Base-by-base conservation (phyloP, 2,329 filamentous ascomycete genomes). In the Fusarium sp. region DNA sequence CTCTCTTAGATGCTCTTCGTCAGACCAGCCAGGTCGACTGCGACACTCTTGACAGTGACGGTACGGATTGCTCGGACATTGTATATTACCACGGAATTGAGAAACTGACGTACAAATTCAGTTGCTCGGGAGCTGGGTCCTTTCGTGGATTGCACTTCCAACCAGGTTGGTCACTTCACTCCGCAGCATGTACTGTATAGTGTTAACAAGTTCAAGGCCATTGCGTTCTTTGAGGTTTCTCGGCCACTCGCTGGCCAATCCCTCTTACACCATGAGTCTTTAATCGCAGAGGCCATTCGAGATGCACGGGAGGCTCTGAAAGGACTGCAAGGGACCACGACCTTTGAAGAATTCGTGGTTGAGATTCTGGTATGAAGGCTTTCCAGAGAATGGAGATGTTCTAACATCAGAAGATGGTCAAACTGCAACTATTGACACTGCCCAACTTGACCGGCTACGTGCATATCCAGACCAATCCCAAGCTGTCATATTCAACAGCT, bases 391-490 rank as follows among this genome's bases (percentile, higher is more conserved):
- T 2, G 6, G 4, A 14, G 2, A 25, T 4, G 29, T 42, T 23
- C 60, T 69, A 9, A 67, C 64, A 33, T 0, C n/a, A 16, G 11
- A 27, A 87, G 85, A 88, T 86, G 82, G 81, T 88, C 11, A 84
- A 82, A 69, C 76, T 90, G 18, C 83, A 86, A 23, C 75, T 88
- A 2, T 77, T 74, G n/a, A 85, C 89, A 36, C 78, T 81, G 0
- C 80, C 82, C 0, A 76, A 85, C 51, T 76, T 89, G 50, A 83
- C 77, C 1, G 86, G 86, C 4, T 83, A 79, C 54, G 80, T 87
- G 0, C 87, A 88, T 71, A 79, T 89, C n/a, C 86, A 89, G 73
- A 87, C 84, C 4, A 89, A 90, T 61, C 86, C 88, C 0, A 83
- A 83, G 58, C 81, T 84, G 55, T 82, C 85, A 0, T 87, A 87